These are phyloP conservation scores for Thalassiosira pacifica DNA, from an alignment of 352 stramenopile genomes.

Conservation along the genomic window DNA sequence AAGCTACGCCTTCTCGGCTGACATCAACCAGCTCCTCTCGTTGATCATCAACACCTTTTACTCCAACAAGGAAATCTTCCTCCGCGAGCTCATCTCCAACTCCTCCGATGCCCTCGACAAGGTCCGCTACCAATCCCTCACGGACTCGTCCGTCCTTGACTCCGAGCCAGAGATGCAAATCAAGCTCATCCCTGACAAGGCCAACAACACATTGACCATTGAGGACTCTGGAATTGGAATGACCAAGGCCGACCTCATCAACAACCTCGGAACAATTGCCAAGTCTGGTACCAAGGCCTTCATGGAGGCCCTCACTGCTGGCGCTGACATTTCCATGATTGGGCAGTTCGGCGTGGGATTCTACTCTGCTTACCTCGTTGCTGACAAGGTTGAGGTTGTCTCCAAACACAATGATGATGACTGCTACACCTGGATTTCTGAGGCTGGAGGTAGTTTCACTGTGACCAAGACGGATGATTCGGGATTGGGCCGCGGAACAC, in stretches of 20 bases:
- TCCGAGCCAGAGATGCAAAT: conserved; percentile 98
- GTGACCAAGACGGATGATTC: conserved; percentile 91
- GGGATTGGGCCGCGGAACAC: conserved; percentile 92
- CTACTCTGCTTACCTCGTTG: conserved; percentile 99
- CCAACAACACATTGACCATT: conserved; percentile 99
- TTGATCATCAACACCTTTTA: conserved; percentile 99
- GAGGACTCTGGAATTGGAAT: conserved; percentile 99
- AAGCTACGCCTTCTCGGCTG: conserved; percentile 99
- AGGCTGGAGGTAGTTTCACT: conserved; percentile 97
- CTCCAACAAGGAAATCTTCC: conserved; percentile 99
- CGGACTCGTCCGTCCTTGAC: conserved; percentile 95
- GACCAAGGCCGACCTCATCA: conserved; percentile 99
- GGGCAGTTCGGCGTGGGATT: conserved; percentile 99
- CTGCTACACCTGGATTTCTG: conserved; percentile 95
- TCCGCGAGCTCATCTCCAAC: conserved; percentile 98
- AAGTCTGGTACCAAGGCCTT: conserved; percentile 99
- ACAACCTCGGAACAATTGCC: conserved; percentile 99
- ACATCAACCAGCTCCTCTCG: conserved; percentile 99
- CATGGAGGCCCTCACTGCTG: conserved; percentile 98
- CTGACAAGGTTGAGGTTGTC: conserved; percentile 98
- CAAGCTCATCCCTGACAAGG: conserved; percentile 99
- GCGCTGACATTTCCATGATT: conserved; percentile 99
- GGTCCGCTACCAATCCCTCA: conserved; percentile 98
- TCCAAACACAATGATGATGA: conserved; percentile 99
- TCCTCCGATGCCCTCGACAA: conserved; percentile 98